Evolutionary conservation across 257 asterid genomes (phyloP), one percentile per base, ranked within the genome.

Genomic region (Ligustrum vulgare): DNA sequence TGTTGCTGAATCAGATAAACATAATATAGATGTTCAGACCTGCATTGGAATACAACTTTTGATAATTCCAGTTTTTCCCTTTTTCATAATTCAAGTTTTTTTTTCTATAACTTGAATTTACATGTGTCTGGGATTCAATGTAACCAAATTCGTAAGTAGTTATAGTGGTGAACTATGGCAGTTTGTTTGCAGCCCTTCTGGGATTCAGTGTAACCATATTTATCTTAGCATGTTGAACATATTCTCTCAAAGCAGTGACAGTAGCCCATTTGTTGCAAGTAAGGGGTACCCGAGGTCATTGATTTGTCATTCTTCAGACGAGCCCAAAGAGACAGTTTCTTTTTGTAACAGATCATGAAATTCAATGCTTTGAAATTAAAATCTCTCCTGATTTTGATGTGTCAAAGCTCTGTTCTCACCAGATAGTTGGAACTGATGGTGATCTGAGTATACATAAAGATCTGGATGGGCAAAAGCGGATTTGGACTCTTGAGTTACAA

Each of bases 401-500:
- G 72, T 87, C 91, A 31, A 79, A 83, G 88, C 89, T 89, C 75
- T 94, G 98, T 98, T 80, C 92, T 64, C 96, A 94, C 84, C 90
- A 92, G 86, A 88, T 94, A 43, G 69, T 94, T 73, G 91, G 98
- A 76, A 77, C 82, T 45, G 97, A 94, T 79, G 89, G 89, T 84
- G 96, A 94, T 84, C 76, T 89, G 81, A 97, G 96, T 45, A 89
- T 94, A 81, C 98, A 94, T 81, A 90, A 85, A 83, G 96, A 89
- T 84, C 86, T 90, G 79, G 95, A 97, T 37, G 98, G 97, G 69
- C 98, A 94, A 81, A 92, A 94, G 84, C 85, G 83, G 77, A 92
- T 94, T 67, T 94, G 91, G 98, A 98, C 98, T 82, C 90, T 94
- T 74, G 97, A 89, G 82, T 82, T 92, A 78, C 93, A 87, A 83